These are phyloP conservation scores for Bryum argenteum DNA, from an alignment of 225 moss, liverwort and hornwort genomes.

Conservation along the genomic window DNA sequence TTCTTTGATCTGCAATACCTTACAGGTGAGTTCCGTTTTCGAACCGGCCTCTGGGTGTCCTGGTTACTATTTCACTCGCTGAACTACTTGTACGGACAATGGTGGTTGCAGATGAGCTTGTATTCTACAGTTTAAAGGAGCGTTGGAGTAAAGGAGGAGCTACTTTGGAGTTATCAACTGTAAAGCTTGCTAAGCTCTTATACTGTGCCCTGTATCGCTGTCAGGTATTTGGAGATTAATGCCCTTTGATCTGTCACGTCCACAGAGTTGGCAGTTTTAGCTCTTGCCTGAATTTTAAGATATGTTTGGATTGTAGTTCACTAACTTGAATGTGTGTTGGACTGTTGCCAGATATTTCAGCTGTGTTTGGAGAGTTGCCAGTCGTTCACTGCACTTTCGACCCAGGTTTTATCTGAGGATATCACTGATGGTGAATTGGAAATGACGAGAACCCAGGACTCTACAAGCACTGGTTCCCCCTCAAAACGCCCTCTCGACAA, in stretches of 20 bases:
- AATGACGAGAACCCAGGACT: slow-evolving; percentile 23
- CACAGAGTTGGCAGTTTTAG: slow-evolving; percentile 9
- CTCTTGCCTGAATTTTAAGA: neutral
- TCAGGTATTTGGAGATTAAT: slow-evolving; percentile 44
- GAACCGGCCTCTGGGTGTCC: slow-evolving; percentile 8
- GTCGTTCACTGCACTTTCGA: slow-evolving; percentile 51
- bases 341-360: slow-evolving; percentile 74
- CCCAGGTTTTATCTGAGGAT: slow-evolving; percentile 41
- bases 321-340: slow-evolving; percentile 26
- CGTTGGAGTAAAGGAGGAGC: slow-evolving; percentile 89
- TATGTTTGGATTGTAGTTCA: slow-evolving; percentile 1
- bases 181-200: slow-evolving; percentile 91
- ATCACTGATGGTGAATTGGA: slow-evolving; percentile 34
- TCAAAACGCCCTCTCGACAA: slow-evolving; percentile 34
- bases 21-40: slow-evolving; percentile 52
- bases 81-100: slow-evolving; percentile 13
- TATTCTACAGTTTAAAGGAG: slow-evolving; percentile 88
- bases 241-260: slow-evolving; percentile 19
- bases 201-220: slow-evolving; percentile 84
- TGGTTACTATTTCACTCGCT: slow-evolving; percentile 6
- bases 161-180: slow-evolving; percentile 75
- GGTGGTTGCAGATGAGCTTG: slow-evolving; percentile 74
- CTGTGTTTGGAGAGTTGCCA: slow-evolving; percentile 75
- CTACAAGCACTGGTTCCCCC: slow-evolving; percentile 14
- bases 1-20: slow-evolving; percentile 90